Evolutionary conservation across 2,329 filamentous ascomycete genomes (phyloP).

Genomic region (Colletotrichum sansevieriae): DNA sequence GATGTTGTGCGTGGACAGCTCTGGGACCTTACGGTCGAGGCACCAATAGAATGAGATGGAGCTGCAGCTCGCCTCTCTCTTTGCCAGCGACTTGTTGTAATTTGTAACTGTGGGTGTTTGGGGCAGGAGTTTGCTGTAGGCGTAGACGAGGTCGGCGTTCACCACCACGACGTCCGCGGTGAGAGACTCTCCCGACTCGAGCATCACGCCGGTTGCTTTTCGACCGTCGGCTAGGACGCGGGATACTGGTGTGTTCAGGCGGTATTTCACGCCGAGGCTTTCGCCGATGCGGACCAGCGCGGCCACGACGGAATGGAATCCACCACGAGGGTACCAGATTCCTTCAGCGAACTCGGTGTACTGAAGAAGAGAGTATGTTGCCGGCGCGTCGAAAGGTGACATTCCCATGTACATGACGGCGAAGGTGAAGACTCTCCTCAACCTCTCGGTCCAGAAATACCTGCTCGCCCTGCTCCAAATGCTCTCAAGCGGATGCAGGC

Average conservation of each 20-base stretch:
- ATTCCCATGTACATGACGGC: conserved; percentile 88
- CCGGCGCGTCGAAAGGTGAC: conserved; percentile 81
- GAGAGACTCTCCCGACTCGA: conserved; percentile 70
- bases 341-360: conserved; percentile 83
- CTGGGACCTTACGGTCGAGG: conserved; percentile 69
- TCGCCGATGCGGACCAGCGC: conserved; percentile 74
- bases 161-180: conserved; percentile 76
- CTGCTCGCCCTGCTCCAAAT: conserved; percentile 74
- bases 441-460: conserved; percentile 78
- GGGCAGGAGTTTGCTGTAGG: conserved; percentile 78
- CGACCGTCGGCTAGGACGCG: conserved; percentile 68
- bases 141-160: conserved; percentile 81
- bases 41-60: conserved; percentile 85
- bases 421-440: conserved; percentile 81
- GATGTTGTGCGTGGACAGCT: conserved; percentile 80
- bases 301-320: conserved; percentile 76
- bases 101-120: conserved; percentile 47
- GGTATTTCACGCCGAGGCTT: conserved; percentile 72
- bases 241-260: conserved; percentile 69
- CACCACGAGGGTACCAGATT: conserved; percentile 80
- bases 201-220: conserved; percentile 68
- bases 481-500: conserved; percentile 77
- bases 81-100: conserved; percentile 56
- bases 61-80: conserved; percentile 73
- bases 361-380: conserved; percentile 79